Evolutionary conservation across 2,329 filamentous ascomycete species (phyloP).

Genomic region (Claviceps digitariae): DNA sequence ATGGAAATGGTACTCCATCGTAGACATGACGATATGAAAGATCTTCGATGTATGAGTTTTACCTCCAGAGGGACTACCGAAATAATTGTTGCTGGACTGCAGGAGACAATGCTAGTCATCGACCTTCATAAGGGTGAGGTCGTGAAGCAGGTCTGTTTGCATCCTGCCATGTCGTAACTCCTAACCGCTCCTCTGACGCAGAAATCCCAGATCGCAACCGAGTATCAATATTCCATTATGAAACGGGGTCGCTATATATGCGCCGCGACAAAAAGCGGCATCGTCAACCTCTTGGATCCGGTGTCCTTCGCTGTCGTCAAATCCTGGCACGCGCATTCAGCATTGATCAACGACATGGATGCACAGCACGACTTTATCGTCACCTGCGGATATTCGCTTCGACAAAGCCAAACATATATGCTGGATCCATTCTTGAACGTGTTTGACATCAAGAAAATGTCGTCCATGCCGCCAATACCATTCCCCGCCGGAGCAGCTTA

Average conservation of each 20-base stretch:
- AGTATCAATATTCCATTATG: constrained; percentile 80
- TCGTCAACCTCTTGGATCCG: constrained; percentile 76
- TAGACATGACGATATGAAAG: constrained; percentile 64
- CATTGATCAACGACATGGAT: constrained; percentile 92
- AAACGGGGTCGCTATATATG: constrained; percentile 83
- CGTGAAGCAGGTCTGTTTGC: constrained; percentile 42
- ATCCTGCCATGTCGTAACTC: neutral
- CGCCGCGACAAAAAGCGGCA: constrained; percentile 71
- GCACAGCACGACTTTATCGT: constrained; percentile 89
- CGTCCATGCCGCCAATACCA: constrained; percentile 77
- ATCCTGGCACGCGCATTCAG: constrained; percentile 80
- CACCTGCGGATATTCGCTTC: constrained; percentile 83
- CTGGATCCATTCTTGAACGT: constrained; percentile 90
- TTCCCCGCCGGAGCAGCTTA: constrained; percentile 87
- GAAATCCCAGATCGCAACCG: constrained; percentile 28
- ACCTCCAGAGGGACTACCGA: constrained; percentile 73
- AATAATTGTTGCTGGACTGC: constrained; percentile 76
- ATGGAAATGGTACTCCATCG: neutral
- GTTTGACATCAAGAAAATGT: constrained; percentile 85
- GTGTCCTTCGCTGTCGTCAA: constrained; percentile 66
- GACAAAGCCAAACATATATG: constrained; percentile 60
- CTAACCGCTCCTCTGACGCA: constrained; percentile 16
- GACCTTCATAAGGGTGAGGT: constrained; percentile 59
- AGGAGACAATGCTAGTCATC: constrained; percentile 71
- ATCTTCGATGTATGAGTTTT: constrained; percentile 90